Conservation (phyloP, 805 yeast genomes). For the Pichia cabralensis region DNA sequence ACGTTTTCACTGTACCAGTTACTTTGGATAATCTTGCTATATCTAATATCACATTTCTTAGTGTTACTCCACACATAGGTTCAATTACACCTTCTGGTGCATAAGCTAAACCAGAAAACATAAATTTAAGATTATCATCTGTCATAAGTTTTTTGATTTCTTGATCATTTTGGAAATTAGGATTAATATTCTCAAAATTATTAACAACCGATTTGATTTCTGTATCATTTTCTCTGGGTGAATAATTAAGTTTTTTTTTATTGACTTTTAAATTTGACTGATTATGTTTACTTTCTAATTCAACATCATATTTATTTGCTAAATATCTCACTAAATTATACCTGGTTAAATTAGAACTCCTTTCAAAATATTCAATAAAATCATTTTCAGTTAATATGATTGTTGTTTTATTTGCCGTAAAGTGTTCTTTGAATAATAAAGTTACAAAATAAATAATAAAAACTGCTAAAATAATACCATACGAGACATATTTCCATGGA, state of each 20-base stretch:
- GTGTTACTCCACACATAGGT: conserved; percentile 43
- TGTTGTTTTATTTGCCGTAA: not conserved
- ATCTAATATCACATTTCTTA: conserved; percentile 44
- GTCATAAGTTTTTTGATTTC: conserved; percentile 31
- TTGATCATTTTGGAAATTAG: conserved; percentile 24
- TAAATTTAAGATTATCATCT: conserved; percentile 23
- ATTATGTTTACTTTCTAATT: not conserved
- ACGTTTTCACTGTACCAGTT: conserved; percentile 46
- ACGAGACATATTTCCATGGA: conserved; percentile 8
- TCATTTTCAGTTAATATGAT: conserved; percentile 1
- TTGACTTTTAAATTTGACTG: not conserved
- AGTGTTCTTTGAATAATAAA: conserved; percentile 1
- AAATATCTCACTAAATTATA: not conserved
- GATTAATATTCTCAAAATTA: conserved; percentile 24
- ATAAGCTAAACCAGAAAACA: conserved; percentile 51
- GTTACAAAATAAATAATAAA: conserved; percentile 1
- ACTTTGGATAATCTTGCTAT: conserved; percentile 46
- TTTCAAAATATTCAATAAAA: conserved; percentile 1
- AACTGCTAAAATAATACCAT: conserved; percentile 3
- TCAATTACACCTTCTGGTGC: conserved; percentile 42
- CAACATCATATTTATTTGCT: not conserved
- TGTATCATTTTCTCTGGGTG: conserved; percentile 1
- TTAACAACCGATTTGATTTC: not conserved
- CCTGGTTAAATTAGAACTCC: not conserved
- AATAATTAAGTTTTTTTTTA: not conserved